Evolutionary conservation across 2,329 filamentous ascomycete genomes (phyloP).

Genomic region (Cladophialophora chaetospira): DNA sequence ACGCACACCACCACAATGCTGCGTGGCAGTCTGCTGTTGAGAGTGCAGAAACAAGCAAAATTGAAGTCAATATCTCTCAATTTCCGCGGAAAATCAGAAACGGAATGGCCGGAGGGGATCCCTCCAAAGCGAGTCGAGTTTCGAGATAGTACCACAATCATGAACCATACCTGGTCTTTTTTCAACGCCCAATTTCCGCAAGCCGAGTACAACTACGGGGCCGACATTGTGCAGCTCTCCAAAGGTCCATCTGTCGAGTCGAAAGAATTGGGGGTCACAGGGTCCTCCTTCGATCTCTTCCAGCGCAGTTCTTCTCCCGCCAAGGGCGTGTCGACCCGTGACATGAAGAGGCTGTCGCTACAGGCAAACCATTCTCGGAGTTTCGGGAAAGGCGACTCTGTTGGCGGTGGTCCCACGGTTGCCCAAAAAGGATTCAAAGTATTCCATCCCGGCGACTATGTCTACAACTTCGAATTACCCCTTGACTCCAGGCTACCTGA

Average conservation of each 20-base stretch:
- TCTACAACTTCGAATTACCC: conserved; percentile 77
- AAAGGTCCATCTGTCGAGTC: conserved; percentile 41
- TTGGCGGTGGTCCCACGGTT: conserved; percentile 56
- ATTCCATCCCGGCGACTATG: conserved; percentile 74
- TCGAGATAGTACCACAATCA: conserved; percentile 79
- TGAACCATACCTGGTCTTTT: conserved; percentile 87
- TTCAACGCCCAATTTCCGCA: conserved; percentile 72
- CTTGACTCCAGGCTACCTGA: conserved; percentile 78
- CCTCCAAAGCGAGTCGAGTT: conserved; percentile 83
- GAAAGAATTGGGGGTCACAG: conserved; percentile 38
- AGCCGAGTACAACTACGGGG: conserved; percentile 63
- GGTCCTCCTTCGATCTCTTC: conserved; percentile 45
- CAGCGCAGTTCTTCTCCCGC: conserved; percentile 47
- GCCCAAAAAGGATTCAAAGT: conserved; percentile 81
- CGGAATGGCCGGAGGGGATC: conserved; percentile 96
- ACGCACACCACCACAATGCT: conserved; percentile 76
- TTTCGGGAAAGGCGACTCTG: conserved; percentile 76
- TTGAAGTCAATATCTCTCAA: conserved; percentile 88
- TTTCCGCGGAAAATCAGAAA: conserved; percentile 80
- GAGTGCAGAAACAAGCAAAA: conserved; percentile 85
- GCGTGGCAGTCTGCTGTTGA: conserved; percentile 78
- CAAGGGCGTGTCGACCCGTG: conserved; percentile 48
- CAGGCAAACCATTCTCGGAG: conserved; percentile 81
- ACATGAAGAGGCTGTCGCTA: conserved; percentile 70
- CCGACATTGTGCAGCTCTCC: conserved; percentile 62